Evolutionary conservation across 2,329 filamentous ascomycete species (phyloP).

Genomic region (Dactylellina parvicollis): DNA sequence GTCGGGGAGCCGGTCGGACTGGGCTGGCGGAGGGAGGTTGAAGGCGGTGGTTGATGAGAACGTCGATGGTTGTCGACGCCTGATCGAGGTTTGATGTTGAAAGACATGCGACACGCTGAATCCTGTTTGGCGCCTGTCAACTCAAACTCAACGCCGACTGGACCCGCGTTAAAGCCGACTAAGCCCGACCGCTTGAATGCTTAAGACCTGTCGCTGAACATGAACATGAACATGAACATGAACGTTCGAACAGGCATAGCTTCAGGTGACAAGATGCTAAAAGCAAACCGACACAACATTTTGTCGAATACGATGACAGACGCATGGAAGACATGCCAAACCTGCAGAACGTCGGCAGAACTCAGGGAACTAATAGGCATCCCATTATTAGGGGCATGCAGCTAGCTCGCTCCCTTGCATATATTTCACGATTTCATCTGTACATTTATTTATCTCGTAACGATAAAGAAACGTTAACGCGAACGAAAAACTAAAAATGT

Average conservation of each 20-base stretch:
- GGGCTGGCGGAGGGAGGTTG: neutral
- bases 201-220: too few relatives aligned
- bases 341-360: constrained; percentile 35
- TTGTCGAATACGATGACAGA: constrained; percentile 13
- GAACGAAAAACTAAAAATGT: too few relatives aligned
- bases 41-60: neutral
- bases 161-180: neutral
- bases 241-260: neutral
- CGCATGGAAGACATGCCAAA: constrained; percentile 35
- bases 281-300: neutral
- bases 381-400: constrained; percentile 9
- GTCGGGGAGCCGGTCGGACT: too few relatives aligned
- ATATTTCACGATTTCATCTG: constrained; percentile 8
- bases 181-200: neutral
- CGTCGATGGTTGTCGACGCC: constrained; percentile 15
- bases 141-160: constrained; percentile 16
- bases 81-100: constrained; percentile 20
- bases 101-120: constrained; percentile 46
- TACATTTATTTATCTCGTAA: neutral
- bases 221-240: too few relatives aligned
- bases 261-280: neutral
- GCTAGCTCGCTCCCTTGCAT: constrained; percentile 39
- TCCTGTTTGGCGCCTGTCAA: constrained; percentile 36
- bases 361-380: constrained; percentile 12
- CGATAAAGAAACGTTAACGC: too few relatives aligned